Base-by-base conservation (phyloP, 2,329 filamentous ascomycete genomes). In the Pseudocercospora eumusae region DNA sequence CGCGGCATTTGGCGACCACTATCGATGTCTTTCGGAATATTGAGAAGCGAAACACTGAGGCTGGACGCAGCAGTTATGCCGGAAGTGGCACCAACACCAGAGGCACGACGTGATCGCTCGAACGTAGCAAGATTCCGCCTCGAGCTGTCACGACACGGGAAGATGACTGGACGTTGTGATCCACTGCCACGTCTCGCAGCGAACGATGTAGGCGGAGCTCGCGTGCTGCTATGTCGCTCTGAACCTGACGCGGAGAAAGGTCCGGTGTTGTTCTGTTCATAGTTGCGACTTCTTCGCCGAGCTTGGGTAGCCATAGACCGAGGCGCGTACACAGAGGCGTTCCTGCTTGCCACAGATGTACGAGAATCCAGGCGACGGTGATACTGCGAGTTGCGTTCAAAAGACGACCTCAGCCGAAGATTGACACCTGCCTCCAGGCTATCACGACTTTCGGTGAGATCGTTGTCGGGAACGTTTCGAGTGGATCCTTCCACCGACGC, bases 151-250 rank as follows among this genome's bases (percentile, higher is more conserved):
- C 67, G 55, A 3, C 57, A 57, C n/a, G 64, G 62, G n/a, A 66
- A 61, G 1, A 64, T 44, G 4, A 66, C 63, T 28, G 54, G 59
- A 28, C 65, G 40, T 8, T 66, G 68, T 10, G 64, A 54, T 3
- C 44, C 60, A 54, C 64, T 66, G 47, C 56, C 62, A 28, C 63
- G 64, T 28, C 68, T 59, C n/a, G 44, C 28, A 13, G 40, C 50
- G 11, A 61, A 36, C 15, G 57, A 18, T 11, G 55, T 28, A 25
- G 33, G 27, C 10, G 58, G 66, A 20, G 62, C 66, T 5, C 63
- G 64, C 2, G 69, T 61, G 11, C 69, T 33, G 10, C 69, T 68
- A 47, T 70, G 69, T 6, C 70, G 64, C 25, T 70, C 70, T 2
- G 69, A 53, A 49, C 65, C 64, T n/a, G 67, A 57, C 20, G 33